These are phyloP conservation scores for Candida glucosophila DNA, from an alignment of 1,139 yeast genomes.

Conservation along the genomic window DNA sequence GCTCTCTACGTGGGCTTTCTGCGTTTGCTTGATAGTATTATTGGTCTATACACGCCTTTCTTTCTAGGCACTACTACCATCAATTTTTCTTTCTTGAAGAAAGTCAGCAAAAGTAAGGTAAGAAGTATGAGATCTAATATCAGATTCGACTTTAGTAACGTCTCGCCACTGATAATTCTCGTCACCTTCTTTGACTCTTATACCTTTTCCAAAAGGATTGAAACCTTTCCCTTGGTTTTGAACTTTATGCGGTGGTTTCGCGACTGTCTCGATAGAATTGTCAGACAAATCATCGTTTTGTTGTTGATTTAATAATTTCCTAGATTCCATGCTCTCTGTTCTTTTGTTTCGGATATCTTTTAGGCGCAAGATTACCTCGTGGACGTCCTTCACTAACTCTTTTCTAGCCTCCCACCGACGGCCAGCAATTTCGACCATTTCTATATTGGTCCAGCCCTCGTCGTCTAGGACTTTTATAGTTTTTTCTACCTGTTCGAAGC, in stretches of 20 bases:
- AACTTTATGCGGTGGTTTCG: constrained; percentile 9
- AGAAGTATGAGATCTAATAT: constrained; percentile 89
- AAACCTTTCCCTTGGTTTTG: constrained; percentile 47
- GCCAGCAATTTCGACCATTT: constrained; percentile 88
- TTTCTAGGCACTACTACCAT: too few relatives aligned
- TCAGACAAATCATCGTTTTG: constrained; percentile 33
- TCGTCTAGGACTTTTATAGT: constrained; percentile 68
- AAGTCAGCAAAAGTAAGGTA: constrained; percentile 96
- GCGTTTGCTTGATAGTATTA: too few relatives aligned
- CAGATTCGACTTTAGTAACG: constrained; percentile 75
- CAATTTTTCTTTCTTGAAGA: too few relatives aligned
- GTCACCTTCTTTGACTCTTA: constrained; percentile 81
- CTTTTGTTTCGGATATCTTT: constrained; percentile 75
- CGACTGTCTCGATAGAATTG: constrained; percentile 5
- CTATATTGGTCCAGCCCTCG: constrained; percentile 81
- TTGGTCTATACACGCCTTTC: too few relatives aligned
- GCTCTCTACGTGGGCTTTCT: too few relatives aligned
- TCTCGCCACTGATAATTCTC: constrained; percentile 68
- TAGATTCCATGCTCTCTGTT: constrained; percentile 60
- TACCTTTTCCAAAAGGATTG: constrained; percentile 88
- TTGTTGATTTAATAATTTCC: constrained; percentile 31
- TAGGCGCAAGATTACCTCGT: constrained; percentile 74
- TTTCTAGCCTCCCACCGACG: constrained; percentile 87
- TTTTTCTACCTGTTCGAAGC: constrained; percentile 92
- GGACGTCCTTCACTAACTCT: constrained; percentile 74